These are phyloP conservation scores for Penicillium capsulatum DNA, from an alignment of 2,329 filamentous ascomycete species.

Conservation along the genomic window DNA sequence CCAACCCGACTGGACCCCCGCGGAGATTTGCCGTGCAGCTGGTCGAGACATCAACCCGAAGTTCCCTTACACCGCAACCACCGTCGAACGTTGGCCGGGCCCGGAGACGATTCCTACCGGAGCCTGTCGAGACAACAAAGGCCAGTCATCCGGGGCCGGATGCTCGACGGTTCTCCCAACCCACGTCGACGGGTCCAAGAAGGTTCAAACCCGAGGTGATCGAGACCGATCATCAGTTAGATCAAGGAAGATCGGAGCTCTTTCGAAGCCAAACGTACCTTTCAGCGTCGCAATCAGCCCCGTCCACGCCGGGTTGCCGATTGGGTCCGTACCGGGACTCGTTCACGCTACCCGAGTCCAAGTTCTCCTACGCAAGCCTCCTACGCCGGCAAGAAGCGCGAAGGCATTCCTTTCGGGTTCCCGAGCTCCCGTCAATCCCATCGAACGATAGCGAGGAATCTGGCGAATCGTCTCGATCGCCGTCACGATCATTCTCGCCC, in stretches of 20 bases:
- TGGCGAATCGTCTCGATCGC: conserved; percentile 34
- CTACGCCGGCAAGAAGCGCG: conserved; percentile 36
- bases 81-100: not conserved
- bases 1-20: not conserved
- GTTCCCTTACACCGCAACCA: conserved; percentile 23
- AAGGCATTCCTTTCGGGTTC: conserved; percentile 58
- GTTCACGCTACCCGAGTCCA: conserved; percentile 52
- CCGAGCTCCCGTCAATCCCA: conserved; percentile 58
- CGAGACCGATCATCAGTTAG: conserved; percentile 31
- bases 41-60: conserved; percentile 43
- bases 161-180: conserved; percentile 9
- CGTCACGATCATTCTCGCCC: conserved; percentile 43
- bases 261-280: not conserved
- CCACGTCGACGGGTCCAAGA: conserved; percentile 13
- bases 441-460: conserved; percentile 56
- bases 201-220: conserved; percentile 33
- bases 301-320: too few species aligned
- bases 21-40: conserved; percentile 41
- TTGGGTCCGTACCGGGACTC: conserved; percentile 46
- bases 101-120: conserved; percentile 25
- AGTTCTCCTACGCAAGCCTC: conserved; percentile 44
- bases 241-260: conserved; percentile 11
- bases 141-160: conserved; percentile 41
- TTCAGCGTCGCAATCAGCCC: too few species aligned
- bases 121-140: conserved; percentile 65